phyloP scores from a whole-genome alignment of 345 rosid species.

The Lepidium sativum region DNA sequence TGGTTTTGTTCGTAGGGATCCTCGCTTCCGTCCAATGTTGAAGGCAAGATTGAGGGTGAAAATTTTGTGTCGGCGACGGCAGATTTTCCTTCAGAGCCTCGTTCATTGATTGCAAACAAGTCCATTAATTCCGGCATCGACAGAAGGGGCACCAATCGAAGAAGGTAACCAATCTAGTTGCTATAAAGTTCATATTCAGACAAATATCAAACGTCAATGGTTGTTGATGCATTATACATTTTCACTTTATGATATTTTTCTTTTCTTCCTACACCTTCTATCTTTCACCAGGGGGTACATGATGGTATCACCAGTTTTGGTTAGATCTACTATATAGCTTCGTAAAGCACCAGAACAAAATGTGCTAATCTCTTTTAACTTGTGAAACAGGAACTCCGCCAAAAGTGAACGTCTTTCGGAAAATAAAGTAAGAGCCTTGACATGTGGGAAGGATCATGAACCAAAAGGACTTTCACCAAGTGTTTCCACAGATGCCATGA shows the following conservation, averaged over 20 bases:
- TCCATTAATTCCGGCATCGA: constrained; percentile 21
- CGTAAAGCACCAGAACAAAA: not conserved
- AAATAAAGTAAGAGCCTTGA: not conserved
- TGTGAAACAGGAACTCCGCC: not conserved
- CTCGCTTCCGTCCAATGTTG: constrained; percentile 35
- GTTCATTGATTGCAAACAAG: constrained; percentile 17
- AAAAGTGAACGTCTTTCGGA: constrained; percentile 1
- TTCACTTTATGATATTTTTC: not conserved
- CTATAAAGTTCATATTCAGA: not conserved
- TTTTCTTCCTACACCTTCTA: not conserved
- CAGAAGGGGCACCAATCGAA: constrained; percentile 30
- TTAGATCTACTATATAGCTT: not conserved
- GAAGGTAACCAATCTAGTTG: constrained; percentile 35
- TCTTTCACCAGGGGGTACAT: not conserved
- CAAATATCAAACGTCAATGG: not conserved
- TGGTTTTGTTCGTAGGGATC: constrained; percentile 37
- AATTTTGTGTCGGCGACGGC: constrained; percentile 36
- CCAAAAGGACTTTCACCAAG: not conserved
- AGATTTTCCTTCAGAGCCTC: constrained; percentile 22
- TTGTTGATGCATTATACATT: not conserved
- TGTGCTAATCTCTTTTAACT: not conserved
- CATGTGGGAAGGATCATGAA: not conserved
- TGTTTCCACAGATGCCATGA: not conserved
- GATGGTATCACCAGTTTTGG: not conserved
- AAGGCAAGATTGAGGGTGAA: constrained; percentile 33